phyloP scores from a whole-genome alignment of 2,329 filamentous ascomycete species.

The Colletotrichum coccodes region DNA sequence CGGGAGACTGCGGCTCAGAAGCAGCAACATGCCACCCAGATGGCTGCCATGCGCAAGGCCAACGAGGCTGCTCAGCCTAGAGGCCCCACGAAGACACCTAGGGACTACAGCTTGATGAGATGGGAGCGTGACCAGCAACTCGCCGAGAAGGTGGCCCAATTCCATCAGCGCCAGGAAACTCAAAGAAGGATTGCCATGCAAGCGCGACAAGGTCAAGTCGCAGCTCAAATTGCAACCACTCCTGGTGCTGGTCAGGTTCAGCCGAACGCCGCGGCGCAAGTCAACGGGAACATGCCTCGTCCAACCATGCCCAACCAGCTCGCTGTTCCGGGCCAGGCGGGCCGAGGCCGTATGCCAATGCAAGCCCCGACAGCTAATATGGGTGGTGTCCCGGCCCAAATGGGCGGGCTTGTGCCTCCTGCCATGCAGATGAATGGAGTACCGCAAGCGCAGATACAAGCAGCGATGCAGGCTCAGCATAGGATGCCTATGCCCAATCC shows the following conservation, averaged over 20 bases:
- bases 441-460: conserved; percentile 77
- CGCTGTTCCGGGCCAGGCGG: conserved; percentile 54
- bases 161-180: conserved; percentile 68
- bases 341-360: conserved; percentile 63
- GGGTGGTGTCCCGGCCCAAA: conserved; percentile 58
- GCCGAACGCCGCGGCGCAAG: conserved; percentile 37
- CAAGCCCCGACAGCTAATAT: conserved; percentile 64
- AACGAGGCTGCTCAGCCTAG: conserved; percentile 68
- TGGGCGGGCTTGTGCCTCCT: conserved; percentile 61
- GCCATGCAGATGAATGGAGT: conserved; percentile 70
- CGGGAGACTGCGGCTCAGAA: conserved; percentile 87
- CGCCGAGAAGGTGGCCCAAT: conserved; percentile 67
- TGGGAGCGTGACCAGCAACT: conserved; percentile 83
- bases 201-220: conserved; percentile 53
- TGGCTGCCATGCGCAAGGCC: conserved; percentile 84
- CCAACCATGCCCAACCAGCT: conserved; percentile 56
- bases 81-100: conserved; percentile 76
- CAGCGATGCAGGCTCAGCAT: conserved; percentile 63
- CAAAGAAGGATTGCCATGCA: conserved; percentile 59
- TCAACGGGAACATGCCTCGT: conserved; percentile 47
- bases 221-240: conserved; percentile 56
- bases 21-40: conserved; percentile 81
- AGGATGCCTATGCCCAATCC: conserved; percentile 66
- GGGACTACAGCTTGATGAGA: conserved; percentile 90
- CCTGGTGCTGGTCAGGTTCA: conserved; percentile 40